These are phyloP conservation scores for Fusarium papillatum DNA, from an alignment of 2,329 filamentous ascomycete genomes.

Conservation along the genomic window DNA sequence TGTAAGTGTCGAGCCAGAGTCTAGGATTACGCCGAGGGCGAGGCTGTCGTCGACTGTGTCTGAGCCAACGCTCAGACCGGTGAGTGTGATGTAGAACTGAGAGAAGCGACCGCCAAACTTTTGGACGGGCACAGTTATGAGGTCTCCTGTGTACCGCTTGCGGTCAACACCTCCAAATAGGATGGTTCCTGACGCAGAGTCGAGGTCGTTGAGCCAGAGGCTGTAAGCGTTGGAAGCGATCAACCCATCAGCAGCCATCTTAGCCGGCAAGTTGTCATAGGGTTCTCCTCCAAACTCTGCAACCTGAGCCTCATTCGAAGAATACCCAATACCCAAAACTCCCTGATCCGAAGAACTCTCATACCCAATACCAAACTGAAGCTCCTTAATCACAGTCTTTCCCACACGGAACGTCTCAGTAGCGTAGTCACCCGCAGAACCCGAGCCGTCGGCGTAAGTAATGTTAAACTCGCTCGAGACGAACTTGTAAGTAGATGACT, in stretches of 20 bases:
- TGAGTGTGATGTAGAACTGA: constrained; percentile 80
- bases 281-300: constrained; percentile 63
- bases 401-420: constrained; percentile 78
- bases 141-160: constrained; percentile 71
- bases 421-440: constrained; percentile 84
- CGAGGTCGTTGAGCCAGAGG: constrained; percentile 81
- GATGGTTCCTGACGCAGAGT: constrained; percentile 74
- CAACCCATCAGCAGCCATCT: constrained; percentile 70
- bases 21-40: constrained; percentile 75
- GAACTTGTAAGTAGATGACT: constrained; percentile 82
- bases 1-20: constrained; percentile 77
- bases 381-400: constrained; percentile 61
- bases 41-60: constrained; percentile 59
- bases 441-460: constrained; percentile 86
- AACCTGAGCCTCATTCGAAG: constrained; percentile 82
- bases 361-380: constrained; percentile 85
- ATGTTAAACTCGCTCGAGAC: constrained; percentile 88
- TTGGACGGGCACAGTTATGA: constrained; percentile 78
- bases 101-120: constrained; percentile 62
- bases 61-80: constrained; percentile 63
- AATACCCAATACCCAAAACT: constrained; percentile 89
- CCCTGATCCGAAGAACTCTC: constrained; percentile 72
- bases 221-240: constrained; percentile 80
- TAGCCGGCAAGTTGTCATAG: constrained; percentile 79
- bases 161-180: constrained; percentile 83